Evolutionary conservation across 2,329 filamentous ascomycete genomes (phyloP).

Genomic region (Cordyceps tenuipes): DNA sequence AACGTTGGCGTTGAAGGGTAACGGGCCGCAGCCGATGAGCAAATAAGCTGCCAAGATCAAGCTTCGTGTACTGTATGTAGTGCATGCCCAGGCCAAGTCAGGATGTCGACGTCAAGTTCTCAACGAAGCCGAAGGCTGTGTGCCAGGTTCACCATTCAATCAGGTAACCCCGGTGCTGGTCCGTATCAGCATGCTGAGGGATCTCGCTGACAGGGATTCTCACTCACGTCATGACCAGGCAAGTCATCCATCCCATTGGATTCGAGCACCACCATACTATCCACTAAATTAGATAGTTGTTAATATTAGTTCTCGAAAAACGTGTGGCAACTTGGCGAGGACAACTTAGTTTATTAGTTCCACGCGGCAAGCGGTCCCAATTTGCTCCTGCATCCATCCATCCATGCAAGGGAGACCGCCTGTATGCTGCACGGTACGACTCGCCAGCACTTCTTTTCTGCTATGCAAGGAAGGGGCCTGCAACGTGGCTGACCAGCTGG

Average conservation of each 20-base stretch:
- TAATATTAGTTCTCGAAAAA: background rate
- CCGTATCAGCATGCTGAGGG: background rate
- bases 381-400: too few relatives aligned
- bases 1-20: constrained; percentile 5
- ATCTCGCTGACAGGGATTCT: background rate
- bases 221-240: background rate
- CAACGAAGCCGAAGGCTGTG: too few relatives aligned
- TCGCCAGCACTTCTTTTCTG: background rate
- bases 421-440: background rate
- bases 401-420: too few relatives aligned
- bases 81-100: background rate
- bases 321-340: background rate
- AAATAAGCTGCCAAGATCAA: background rate
- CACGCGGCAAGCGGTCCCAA: too few relatives aligned
- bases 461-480: background rate
- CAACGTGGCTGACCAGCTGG: background rate
- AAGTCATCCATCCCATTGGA: background rate
- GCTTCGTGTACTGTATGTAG: background rate
- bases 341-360: too few relatives aligned
- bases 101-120: background rate
- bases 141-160: too few relatives aligned
- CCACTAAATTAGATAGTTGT: background rate
- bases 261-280: background rate
- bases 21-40: background rate
- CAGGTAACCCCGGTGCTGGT: background rate